phyloP scores from a whole-genome alignment of 2,329 filamentous ascomycete genomes.

The Diplodia seriata region DNA sequence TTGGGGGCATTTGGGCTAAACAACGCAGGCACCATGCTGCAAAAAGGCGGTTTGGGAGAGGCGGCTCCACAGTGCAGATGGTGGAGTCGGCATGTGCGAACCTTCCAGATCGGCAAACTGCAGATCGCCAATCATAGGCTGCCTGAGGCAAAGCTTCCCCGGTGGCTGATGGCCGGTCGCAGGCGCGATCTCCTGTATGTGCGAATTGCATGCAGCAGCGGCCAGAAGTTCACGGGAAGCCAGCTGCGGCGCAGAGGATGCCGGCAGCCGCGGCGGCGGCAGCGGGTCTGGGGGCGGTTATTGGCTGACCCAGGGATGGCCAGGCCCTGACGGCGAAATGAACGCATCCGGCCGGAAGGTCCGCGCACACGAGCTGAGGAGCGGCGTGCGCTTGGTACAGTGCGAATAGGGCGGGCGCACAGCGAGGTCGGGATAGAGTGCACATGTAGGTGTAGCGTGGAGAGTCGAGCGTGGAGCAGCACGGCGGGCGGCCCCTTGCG shows the following conservation, averaged over 20 bases:
- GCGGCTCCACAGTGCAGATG: slow-evolving; percentile 12
- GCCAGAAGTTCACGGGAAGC: slow-evolving; percentile 2
- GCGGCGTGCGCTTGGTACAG: slow-evolving; percentile 15
- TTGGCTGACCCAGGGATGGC: slow-evolving; percentile 5
- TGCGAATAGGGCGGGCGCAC: background rate
- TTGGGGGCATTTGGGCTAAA: background rate
- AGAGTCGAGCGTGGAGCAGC: slow-evolving; percentile 8
- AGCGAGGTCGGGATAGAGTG: slow-evolving; percentile 28
- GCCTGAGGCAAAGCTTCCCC: background rate
- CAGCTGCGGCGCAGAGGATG: slow-evolving; percentile 7
- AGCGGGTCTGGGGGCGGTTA: background rate
- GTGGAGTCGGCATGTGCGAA: slow-evolving; percentile 16
- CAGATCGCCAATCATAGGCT: slow-evolving; percentile 21
- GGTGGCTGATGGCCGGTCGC: background rate
- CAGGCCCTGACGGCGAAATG: slow-evolving; percentile 14
- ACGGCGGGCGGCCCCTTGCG: slow-evolving; percentile 22
- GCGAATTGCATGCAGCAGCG: slow-evolving; percentile 22
- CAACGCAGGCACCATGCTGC: slow-evolving; percentile 13
- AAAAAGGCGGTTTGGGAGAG: slow-evolving; percentile 5
- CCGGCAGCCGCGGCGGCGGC: slow-evolving; percentile 13
- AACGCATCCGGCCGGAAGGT: slow-evolving; percentile 25
- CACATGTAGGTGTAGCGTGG: slow-evolving; percentile 20
- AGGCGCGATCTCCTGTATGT: slow-evolving; percentile 16
- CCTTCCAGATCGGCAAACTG: slow-evolving; percentile 25
- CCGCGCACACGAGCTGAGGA: slow-evolving; percentile 22